Base-by-base conservation (phyloP, 371 early-diverging fungal genomes). In the Mortierella sp. region DNA sequence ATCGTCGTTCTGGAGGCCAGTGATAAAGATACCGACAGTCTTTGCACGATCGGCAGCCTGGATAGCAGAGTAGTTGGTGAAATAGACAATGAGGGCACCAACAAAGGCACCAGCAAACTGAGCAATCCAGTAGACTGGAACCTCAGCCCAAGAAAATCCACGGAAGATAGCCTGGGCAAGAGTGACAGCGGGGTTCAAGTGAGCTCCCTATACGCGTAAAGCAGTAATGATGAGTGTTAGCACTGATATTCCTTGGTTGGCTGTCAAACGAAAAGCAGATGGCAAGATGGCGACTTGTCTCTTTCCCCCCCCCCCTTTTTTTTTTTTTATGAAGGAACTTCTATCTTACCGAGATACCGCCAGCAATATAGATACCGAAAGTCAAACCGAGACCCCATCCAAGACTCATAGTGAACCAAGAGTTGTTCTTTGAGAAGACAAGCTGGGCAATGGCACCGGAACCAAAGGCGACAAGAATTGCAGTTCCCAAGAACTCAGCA, bases 401-500 rank as follows among this genome's bases (percentile, higher is more conserved):
- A 57, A 91, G 72, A 37, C 86, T 84, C 66, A 86, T 85, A 43
- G 80, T 83, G 55, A 90, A 54, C 70, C 72, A 73, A 2, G 76
- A 69, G 70, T 75, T 83, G 75, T 77, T 60, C 26, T 34, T 29
- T 15, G 83, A 74, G 72, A 83, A 75, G 37, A 77, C 75, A 6
- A 77, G 83, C 75, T 89, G 89, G 28, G 91, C 91, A 23, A 89
- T 85, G 23, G 89, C 89, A 31, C 93, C 93, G 64, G 89, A 85
- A 10, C 92, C 91, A 53, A 95, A 86, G 45, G 93, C 58, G 13
- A 94, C 82, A 40, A 95, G 83, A 19, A 94, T 75, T 65, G 89
- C 84, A 17, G 96, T 95, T 28, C 95, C 96, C 64, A 94, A 85
- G 69, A 95, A 93, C 86, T 95, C 96, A 55, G 94, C 95, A 37